These are phyloP conservation scores for Ustulina deusta DNA, from an alignment of 2,329 filamentous ascomycete species.

Conservation along the genomic window DNA sequence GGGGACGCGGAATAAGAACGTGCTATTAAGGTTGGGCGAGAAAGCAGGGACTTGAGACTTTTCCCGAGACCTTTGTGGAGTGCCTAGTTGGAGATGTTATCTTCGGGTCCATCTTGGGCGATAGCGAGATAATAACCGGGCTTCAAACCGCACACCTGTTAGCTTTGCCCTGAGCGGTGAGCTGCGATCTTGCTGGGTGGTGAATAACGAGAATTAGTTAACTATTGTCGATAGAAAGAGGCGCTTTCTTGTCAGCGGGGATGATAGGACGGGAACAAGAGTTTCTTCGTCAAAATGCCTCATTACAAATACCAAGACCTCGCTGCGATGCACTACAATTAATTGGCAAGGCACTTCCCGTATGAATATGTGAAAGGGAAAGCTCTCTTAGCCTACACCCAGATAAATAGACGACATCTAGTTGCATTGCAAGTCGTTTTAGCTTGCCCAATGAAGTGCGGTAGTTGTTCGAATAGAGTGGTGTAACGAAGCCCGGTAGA, in stretches of 20 bases:
- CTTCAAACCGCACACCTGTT: neutral
- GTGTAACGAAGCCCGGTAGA: neutral
- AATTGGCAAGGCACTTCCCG: neutral
- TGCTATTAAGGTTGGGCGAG: slow-evolving; percentile 47
- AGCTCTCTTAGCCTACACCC: neutral
- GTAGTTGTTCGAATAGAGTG: neutral
- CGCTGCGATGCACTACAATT: neutral
- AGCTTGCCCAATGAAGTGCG: neutral
- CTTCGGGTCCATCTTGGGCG: slow-evolving; percentile 3
- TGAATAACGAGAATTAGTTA: neutral
- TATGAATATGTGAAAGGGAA: neutral
- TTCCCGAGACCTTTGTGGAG: slow-evolving; percentile 9
- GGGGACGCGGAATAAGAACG: slow-evolving; percentile 35
- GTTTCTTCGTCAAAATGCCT: neutral
- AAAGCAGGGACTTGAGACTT: slow-evolving; percentile 29
- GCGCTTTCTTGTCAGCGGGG: neutral
- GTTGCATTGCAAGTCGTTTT: neutral
- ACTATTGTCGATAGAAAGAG: neutral
- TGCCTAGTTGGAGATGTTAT: slow-evolving; percentile 7
- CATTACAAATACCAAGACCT: slow-evolving; percentile 1
- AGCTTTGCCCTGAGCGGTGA: neutral
- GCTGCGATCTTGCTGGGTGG: neutral
- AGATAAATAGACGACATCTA: neutral
- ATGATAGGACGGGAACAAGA: neutral
- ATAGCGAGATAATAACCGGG: slow-evolving; percentile 2